Base-by-base conservation (phyloP, 768 basidiomycete genomes). In the Leccinellum rugosiceps region DNA sequence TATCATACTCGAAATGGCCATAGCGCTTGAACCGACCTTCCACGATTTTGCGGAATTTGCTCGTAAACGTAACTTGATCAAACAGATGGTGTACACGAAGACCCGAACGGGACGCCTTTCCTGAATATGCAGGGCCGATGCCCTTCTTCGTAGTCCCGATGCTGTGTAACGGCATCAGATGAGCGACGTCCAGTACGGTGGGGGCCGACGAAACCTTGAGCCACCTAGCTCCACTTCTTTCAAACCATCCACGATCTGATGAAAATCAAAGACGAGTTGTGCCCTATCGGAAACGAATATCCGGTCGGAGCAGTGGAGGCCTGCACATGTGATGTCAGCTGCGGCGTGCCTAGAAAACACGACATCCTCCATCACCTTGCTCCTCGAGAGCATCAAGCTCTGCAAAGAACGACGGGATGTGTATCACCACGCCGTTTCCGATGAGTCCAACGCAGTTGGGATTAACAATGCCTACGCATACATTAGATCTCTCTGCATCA, bases 141-240 rank as follows among this genome's bases (percentile, higher is more conserved):
- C 97, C 97, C 72, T 87, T 93, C 83, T 91, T 94, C 50, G 97
- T 99, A 32, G 97, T 99, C 25, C 97, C 97, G 69, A 99, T 98
- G 74, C 91, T 93, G 65, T 13, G 19, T 15, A 17, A 34, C 54
- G 48, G 52, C 26, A 35, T 55, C 25, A 28, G 55, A 44, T 35
- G 8, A 14, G 32, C 7, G 0, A 19, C 14, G 47, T 28, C 19
- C 14, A 17, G 10, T 26, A 38, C 7, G 46, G 45, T 50, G 52
- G 44, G 23, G 25, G 31, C 41, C 14, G 49, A 57, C 61, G 65
- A 43, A 63, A 87, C 87, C 88, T 91, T 1, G 86, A 87, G 9
- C 92, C 91, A 23, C 97, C 97, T 23, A 98, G 83, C 72, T 98
- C 97, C 38, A 94, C 92, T 73, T 99, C 97, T 72, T 98, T 99